Base-by-base conservation (phyloP, 805 yeast genomes). In the Wickerhamiella allomyrinae region DNA sequence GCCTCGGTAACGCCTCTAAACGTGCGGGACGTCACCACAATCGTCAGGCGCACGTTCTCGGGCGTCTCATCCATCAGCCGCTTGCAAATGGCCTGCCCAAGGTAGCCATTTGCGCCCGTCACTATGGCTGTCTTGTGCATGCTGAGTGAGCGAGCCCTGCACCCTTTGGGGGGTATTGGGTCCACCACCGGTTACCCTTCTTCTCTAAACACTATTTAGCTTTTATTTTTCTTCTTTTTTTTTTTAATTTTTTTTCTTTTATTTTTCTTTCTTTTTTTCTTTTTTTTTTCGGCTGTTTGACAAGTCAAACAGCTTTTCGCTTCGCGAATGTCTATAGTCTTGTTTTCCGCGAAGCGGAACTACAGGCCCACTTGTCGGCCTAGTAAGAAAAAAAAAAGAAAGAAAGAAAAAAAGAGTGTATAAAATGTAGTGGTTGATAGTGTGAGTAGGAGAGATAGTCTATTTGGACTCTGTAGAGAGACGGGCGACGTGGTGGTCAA, bases 21-120 rank as follows among this genome's bases (percentile, higher is more conserved):
- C 0, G 94, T 83, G 50, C 99, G 69, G 4, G 95, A 82, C 0
- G 97, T 87, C 9, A 89, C 86, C 9, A 91, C 76, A 8, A 91
- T 65, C 1, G 95, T 86, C 38, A 91, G 54, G 45, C 79, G 67
- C 7, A 65, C 64, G 15, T 67, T 67, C 19, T 4, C 23, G 17
- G 40, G 37, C 3, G 74, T 58, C 34, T 71, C 69, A 42, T 76
- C 78, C 6, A 91, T 67, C 22, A 91, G 65, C 40, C 96, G 68
- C 57, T 79, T 76, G 8, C 93, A 95, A 20, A 86, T 80, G 52
- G 84, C 82, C 47, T 82, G 65, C 5, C 98, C 98, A 24, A 91
- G 70, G 55, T 83, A 86, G 54, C 68, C 65, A 29, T 58, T 57
- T 2, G 67, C 60, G 5, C 69, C 69, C 2, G 69, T 66, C n/a